phyloP scores from a whole-genome alignment of 352 stramenopile species.

The Phytopythium sindhum region DNA sequence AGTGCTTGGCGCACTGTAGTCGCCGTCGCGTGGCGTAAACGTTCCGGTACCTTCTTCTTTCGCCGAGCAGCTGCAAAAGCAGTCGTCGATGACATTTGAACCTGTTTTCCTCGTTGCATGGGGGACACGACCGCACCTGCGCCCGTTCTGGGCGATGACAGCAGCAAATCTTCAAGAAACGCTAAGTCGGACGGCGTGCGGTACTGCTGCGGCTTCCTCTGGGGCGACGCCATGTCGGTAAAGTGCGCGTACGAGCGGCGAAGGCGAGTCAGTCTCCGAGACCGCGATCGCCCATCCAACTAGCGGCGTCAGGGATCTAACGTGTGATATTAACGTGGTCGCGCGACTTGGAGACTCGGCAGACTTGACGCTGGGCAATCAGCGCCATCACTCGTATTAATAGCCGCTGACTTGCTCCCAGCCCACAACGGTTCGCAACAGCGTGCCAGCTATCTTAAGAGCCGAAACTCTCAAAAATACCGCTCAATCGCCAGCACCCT shows the following conservation, averaged over 20 bases:
- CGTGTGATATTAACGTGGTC: background rate
- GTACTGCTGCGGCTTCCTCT: background rate
- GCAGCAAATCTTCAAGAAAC: constrained; percentile 38
- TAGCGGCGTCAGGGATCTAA: background rate
- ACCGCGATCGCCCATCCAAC: background rate
- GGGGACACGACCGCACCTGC: background rate
- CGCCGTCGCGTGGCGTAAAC: constrained; percentile 29
- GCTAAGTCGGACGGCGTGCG: constrained; percentile 6
- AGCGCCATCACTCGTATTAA: background rate
- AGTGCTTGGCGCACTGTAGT: constrained; percentile 37
- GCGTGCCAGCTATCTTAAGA: background rate
- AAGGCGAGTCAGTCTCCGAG: background rate
- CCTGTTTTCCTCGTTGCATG: background rate
- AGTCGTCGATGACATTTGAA: constrained; percentile 9
- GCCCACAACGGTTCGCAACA: background rate
- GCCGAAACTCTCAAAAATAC: background rate
- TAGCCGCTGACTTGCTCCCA: background rate
- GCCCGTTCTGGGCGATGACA: constrained; percentile 11
- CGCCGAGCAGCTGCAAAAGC: constrained; percentile 10
- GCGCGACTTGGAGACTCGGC: background rate
- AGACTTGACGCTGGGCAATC: background rate
- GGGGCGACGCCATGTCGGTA: background rate
- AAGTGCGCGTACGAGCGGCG: too few species aligned
- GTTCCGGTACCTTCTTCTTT: constrained; percentile 27
- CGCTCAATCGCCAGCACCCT: background rate